A percentile compares a stretch with the other conserved stretches of the same genome.
These are phyloP conservation scores for Rhodotorula sp. DNA, from an alignment of 1,284 basidiomycete genomes.

Conservation along the genomic window DNA sequence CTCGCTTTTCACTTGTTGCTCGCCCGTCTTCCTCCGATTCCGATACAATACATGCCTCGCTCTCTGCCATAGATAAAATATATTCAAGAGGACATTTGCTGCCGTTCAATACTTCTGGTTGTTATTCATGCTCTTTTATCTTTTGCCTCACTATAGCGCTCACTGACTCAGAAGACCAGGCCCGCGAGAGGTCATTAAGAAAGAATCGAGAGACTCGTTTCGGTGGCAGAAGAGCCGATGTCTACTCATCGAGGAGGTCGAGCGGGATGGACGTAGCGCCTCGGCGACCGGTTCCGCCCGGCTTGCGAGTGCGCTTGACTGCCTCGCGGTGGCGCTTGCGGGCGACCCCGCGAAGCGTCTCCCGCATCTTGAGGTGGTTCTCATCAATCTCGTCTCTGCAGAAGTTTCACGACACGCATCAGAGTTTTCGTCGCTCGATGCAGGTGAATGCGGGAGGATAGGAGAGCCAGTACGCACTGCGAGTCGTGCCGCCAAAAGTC, in stretches of 20 bases:
- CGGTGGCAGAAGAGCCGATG: too few species aligned
- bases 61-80: too few species aligned
- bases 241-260: slow-evolving; percentile 15
- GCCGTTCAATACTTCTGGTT: too few species aligned
- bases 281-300: not conserved
- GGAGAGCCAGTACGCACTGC: slow-evolving; percentile 14
- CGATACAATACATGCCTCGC: too few species aligned
- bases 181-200: too few species aligned
- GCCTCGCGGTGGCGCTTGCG: slow-evolving; percentile 39
- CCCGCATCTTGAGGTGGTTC: slow-evolving; percentile 32
- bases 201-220: too few species aligned
- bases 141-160: too few species aligned
- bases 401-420: not conserved
- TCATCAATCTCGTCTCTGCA: slow-evolving; percentile 39
- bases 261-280: not conserved
- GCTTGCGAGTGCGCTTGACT: slow-evolving; percentile 34
- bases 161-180: too few species aligned
- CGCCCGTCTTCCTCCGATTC: too few species aligned
- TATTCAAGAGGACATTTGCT: too few species aligned
- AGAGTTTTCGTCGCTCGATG: not conserved
- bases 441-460: not conserved
- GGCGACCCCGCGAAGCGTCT: slow-evolving; percentile 28
- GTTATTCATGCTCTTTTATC: too few species aligned
- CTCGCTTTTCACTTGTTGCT: too few species aligned
- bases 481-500: slow-evolving; percentile 31